Evolutionary conservation across 2,329 filamentous ascomycete genomes (phyloP), one percentile per base, ranked within the genome.

Genomic region (Colletotrichum melonis): DNA sequence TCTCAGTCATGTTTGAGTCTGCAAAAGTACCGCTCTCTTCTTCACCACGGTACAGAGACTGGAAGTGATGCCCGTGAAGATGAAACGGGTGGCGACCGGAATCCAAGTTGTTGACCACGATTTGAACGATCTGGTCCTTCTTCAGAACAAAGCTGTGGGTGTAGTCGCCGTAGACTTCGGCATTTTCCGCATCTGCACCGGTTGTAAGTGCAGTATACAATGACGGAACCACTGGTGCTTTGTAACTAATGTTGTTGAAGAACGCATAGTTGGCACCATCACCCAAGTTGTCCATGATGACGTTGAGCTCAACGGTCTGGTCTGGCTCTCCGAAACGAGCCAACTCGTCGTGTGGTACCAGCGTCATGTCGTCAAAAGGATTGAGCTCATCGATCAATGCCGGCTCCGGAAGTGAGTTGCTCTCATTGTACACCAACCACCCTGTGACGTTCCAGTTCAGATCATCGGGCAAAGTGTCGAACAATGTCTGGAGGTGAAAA

Each of bases 161-260:
- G 80, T 89, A 90, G 22, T 86, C 84, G 32, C 93, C 93, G 78
- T 95, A 95, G 5, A 95, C 84, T 2, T 80, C 75, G 0, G 91
- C 85, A 74, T 94, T 86, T 2, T 85, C 86, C 14, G 90, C 89
- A 22, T 87, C 83, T 62, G 93, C 83, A n/a, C 89, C 90, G 1
- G 90, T 83, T 0, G 90, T 91, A 3, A 97, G 86, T 1, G 88
- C 94, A 0, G 93, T 94, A 85, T 95, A 97, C 0, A 97, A 86
- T 0, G 92, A 91, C 0, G 95, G 95, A 0, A 97, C 94, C 79
- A 94, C 93, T 62, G 93, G 94, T 0, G 83, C 69, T 3, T 89
- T 88, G 80, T 95, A 97, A 32, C 93, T 94, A 75, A 94, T 90
- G 81, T 94, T 92, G 85, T 96, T 95, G 84, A 94, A 90, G 82